Evolutionary conservation across 768 basidiomycete species (phyloP).

Genomic region (Rhizopogon rudus): DNA sequence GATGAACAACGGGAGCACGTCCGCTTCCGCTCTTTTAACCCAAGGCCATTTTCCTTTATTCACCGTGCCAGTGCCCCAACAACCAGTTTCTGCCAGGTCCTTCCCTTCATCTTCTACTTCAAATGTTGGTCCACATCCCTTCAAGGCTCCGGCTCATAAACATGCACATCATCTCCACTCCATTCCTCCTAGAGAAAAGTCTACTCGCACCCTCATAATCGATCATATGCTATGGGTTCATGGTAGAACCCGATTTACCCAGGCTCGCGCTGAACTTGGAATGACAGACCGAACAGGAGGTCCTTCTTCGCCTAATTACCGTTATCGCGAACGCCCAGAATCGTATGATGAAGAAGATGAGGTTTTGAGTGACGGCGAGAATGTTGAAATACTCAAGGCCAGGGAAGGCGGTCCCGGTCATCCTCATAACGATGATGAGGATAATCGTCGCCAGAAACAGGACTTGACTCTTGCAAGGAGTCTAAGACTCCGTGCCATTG

Average conservation of each 20-base stretch:
- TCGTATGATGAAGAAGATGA: conserved; percentile 76
- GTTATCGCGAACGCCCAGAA: conserved; percentile 66
- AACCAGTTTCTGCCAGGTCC: neutral
- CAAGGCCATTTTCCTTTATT: conserved; percentile 17
- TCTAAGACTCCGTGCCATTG: conserved; percentile 70
- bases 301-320: conserved; percentile 51
- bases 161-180: conserved; percentile 86
- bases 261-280: conserved; percentile 79
- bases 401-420: conserved; percentile 47
- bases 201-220: conserved; percentile 82
- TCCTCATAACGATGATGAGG: conserved; percentile 53
- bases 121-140: conserved; percentile 24
- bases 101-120: conserved; percentile 10
- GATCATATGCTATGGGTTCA: conserved; percentile 89
- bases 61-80: conserved; percentile 8
- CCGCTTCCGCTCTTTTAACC: conserved; percentile 12
- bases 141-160: conserved; percentile 76
- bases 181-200: conserved; percentile 84
- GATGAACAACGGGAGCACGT: conserved; percentile 12
- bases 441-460: conserved; percentile 49
- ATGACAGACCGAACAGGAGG: conserved; percentile 83
- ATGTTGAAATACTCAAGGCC: conserved; percentile 37
- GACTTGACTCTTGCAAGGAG: conserved; percentile 58
- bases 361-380: conserved; percentile 59
- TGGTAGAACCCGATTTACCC: conserved; percentile 72